Evolutionary conservation across 257 asterid genomes (phyloP), one percentile per base, ranked within the genome.

Genomic region (Solanum bulbocastanum): DNA sequence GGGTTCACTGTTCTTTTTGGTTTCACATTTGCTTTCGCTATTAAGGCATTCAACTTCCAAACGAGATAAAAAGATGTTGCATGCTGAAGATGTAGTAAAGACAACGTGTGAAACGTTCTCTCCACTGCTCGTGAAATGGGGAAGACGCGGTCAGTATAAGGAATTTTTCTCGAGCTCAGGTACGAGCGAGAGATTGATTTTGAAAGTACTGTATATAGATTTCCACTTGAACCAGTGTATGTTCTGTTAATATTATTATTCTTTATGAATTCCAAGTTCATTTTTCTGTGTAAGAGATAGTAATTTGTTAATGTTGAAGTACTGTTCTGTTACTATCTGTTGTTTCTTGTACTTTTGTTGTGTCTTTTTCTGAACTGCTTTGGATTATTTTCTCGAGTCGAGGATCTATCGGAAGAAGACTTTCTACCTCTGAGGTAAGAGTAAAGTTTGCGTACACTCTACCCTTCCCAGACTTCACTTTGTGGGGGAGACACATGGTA

Each of bases 1-100:
- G 95, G 88, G 27, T 76, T 90, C 56, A 37, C 92, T 4, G 42
- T 89, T 81, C 20, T 92, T 40, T 95, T 94, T 58, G 91, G 91
- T 68, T 87, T 90, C 89, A 84, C 83, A n/a, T 95, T 95, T 83
- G 95, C 94, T 46, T 81, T 69, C 40, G 87, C 89, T 35, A 92
- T 93, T 18, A 94, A 86, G 93, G 74, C 90, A 9, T 90, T 95
- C 89, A 95, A 94, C 85, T 94, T 92, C 91, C 95, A 95, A 58
- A 94, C 87, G 49, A 90, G 98, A 82, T 94, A 60, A 40, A 58
- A 85, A 42, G 62, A 0, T 52, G 8, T 58, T 58, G 1, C n/a
- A 56, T n/a, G n/a, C 37, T 69, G 11, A 81, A 79, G 37, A 40
- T 40, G 49, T 32, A 16, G 37, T 39, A 30, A 76, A 76, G 58